phyloP scores from a whole-genome alignment of 1,284 basidiomycete genomes.

The Stygiomarasmius scandens region DNA sequence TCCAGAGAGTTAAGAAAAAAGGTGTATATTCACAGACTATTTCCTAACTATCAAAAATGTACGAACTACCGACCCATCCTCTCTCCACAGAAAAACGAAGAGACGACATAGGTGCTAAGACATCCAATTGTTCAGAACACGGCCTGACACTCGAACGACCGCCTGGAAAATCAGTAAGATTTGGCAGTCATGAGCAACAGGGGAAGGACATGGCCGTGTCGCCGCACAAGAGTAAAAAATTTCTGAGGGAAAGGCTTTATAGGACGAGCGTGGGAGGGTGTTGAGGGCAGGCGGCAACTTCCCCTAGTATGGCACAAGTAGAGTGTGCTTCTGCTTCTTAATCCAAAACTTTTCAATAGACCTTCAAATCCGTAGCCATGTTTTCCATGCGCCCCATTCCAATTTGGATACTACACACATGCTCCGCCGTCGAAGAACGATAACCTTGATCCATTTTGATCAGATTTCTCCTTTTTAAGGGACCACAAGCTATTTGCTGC shows the following conservation, averaged over 20 bases:
- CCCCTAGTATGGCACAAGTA: neutral
- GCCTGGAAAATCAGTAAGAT: conserved; percentile 46
- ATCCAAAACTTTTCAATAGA: too few relatives aligned
- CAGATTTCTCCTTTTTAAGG: neutral
- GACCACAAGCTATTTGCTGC: neutral
- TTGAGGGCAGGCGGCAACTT: conserved; percentile 15
- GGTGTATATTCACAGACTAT: neutral
- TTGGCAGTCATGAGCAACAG: conserved; percentile 82
- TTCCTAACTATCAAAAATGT: conserved; percentile 42
- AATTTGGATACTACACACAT: neutral
- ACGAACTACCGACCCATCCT: conserved; percentile 80
- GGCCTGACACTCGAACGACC: conserved; percentile 86
- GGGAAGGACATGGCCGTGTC: conserved; percentile 72
- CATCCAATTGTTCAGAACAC: conserved; percentile 74
- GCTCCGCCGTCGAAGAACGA: neutral
- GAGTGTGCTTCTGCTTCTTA: too few relatives aligned
- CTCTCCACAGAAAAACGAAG: conserved; percentile 44
- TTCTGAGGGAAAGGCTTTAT: conserved; percentile 28
- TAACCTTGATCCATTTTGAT: neutral
- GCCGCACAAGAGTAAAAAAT: conserved; percentile 65
- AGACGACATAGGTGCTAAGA: conserved; percentile 73
- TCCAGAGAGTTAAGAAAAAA: too few relatives aligned
- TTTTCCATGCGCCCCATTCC: neutral
- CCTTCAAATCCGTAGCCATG: too few relatives aligned
- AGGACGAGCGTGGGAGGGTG: conserved; percentile 8